Percentiles rank a stretch among this genome's conserved stretches.
These are phyloP conservation scores for Musa acuminata DNA, from an alignment of 176 grass and related monocot species.

Conservation along the genomic window DNA sequence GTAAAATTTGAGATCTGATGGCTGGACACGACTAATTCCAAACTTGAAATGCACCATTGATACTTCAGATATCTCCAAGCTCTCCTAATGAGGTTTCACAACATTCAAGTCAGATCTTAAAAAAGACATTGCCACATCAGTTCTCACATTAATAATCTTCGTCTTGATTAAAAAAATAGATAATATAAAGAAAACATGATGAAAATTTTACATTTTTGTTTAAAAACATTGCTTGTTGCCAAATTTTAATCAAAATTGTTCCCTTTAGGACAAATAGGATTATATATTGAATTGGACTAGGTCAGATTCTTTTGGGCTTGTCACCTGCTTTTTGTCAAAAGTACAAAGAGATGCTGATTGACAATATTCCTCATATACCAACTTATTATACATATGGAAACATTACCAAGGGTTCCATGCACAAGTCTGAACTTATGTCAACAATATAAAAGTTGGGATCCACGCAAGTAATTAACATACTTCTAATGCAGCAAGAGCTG, in stretches of 20 bases:
- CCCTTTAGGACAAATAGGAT: no score
- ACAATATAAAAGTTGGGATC: background rate
- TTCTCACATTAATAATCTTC: background rate
- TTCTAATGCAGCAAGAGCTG: constrained; percentile 73
- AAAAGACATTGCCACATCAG: no score
- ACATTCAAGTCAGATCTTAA: background rate
- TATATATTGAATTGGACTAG: no score
- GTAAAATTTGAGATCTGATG: constrained; percentile 66
- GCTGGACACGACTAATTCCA: constrained; percentile 32
- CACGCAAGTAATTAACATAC: constrained; percentile 35
- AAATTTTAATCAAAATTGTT: background rate
- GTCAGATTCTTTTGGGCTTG: no score
- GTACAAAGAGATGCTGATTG: no score
- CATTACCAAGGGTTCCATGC: background rate
- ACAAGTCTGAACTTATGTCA: background rate
- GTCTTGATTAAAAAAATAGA: background rate
- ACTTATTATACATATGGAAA: no score
- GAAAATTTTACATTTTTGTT: background rate
- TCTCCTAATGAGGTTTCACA: constrained; percentile 37
- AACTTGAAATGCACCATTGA: constrained; percentile 52
- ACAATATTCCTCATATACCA: no score
- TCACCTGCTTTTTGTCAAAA: background rate
- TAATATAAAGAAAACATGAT: background rate
- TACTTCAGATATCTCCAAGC: constrained; percentile 41
- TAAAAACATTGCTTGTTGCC: background rate